Base-by-base conservation (phyloP, 495 filamentous ascomycete species). In the Penicillium angulare region DNA sequence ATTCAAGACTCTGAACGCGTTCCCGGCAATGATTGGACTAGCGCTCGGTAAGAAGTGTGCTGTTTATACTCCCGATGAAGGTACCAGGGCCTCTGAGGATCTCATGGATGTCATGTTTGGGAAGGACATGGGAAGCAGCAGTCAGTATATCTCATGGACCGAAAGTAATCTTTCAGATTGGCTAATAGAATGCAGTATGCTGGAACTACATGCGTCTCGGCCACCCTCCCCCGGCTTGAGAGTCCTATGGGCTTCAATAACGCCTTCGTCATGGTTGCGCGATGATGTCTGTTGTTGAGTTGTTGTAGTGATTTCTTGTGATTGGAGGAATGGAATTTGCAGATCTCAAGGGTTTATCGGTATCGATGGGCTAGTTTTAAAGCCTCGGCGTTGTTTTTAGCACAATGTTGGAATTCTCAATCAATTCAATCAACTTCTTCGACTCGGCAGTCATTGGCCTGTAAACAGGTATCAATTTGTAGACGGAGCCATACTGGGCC, bases 1-100 rank as follows among this genome's bases (percentile, higher is more conserved):
- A 5, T 73, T 76, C 43, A 55, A 69, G 2, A 63, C 72, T 47
- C 65, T 87, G 2, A 64, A 63, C 3, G 71, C 77, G 42, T 67
- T 80, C 18, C 79, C 83, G 15, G 73, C 81, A 5, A 81, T 86
- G 68, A 87, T 89, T 48, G 84, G 80, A 2, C 55, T 89, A 1
- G 85, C 85, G 0, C 68, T 89, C 16, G 86, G 84, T 5, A 81
- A 82, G 57, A 79, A 78, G 50, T 85, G 83, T 0, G 76, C 87
- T 9, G 72, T 76, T 12, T 89, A 84, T 53, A 79, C 73, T 43
- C 67, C 75, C 0, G 68, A 64, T 0, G 64, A 64, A 2, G 83
- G 82, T 0, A 73, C 77, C 29, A 67, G 62, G 4, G 68, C 71
- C 44, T 84, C 85, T 0, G 79, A 79, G 54, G 75, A 87, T 34